A percentile compares a stretch with the other conserved stretches of the same genome.
Evolutionary conservation across 306 rosid species (phyloP).

Genomic region (Ammopiptanthus mongolicus): DNA sequence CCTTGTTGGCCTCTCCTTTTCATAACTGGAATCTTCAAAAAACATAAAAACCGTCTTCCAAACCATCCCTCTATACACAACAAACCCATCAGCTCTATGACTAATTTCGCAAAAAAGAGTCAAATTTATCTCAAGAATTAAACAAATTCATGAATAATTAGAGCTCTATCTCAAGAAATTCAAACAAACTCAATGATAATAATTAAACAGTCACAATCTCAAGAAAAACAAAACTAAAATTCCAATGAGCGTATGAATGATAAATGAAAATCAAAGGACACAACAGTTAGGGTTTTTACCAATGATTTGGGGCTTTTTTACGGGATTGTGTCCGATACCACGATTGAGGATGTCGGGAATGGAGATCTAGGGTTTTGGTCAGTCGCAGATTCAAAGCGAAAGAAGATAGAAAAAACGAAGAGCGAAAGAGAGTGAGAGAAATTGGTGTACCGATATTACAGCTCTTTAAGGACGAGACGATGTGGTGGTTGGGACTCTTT

Average conservation of each 20-base stretch:
- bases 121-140: neutral
- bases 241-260: neutral
- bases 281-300: constrained; percentile 35
- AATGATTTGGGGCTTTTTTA: neutral
- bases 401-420: neutral
- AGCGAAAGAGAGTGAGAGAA: neutral
- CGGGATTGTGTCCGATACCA: neutral
- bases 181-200: neutral
- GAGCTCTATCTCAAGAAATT: neutral
- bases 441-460: neutral
- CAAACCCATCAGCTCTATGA: constrained; percentile 27
- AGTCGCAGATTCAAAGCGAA: neutral
- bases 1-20: constrained; percentile 52
- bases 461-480: neutral
- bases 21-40: constrained; percentile 41
- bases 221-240: neutral
- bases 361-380: constrained; percentile 43
- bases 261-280: neutral
- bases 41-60: constrained; percentile 46
- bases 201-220: neutral
- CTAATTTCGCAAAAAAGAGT: neutral
- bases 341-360: neutral
- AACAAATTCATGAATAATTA: too few relatives aligned
- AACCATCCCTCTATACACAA: constrained; percentile 32
- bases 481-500: neutral